These are phyloP conservation scores for Sordariomycetes sp. DNA, from an alignment of 2,329 filamentous ascomycete species.

Conservation along the genomic window DNA sequence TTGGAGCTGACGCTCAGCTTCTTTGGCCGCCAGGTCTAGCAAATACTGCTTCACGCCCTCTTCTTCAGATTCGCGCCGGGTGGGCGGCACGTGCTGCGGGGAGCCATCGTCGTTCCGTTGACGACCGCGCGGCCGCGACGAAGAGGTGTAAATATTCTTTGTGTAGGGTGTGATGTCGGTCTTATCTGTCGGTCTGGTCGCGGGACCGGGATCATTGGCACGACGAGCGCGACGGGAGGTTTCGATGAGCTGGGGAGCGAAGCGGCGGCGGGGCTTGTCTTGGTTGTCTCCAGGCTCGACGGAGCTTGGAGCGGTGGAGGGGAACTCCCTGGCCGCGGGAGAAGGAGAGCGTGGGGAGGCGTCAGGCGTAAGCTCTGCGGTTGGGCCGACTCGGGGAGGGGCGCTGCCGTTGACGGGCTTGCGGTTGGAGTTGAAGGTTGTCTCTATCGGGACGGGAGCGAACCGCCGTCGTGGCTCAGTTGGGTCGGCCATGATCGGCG, in stretches of 20 bases:
- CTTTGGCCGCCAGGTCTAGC: constrained; percentile 68
- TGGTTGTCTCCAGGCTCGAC: too few species aligned
- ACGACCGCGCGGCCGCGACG: constrained; percentile 28
- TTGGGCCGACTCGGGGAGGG: constrained; percentile 30
- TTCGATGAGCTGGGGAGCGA: constrained; percentile 74
- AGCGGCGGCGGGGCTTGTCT: constrained; percentile 47
- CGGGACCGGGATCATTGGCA: constrained; percentile 53
- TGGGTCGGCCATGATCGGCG: constrained; percentile 3
- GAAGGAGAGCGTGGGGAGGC: constrained; percentile 41
- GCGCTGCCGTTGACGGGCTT: constrained; percentile 13
- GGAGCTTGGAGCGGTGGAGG: too few species aligned
- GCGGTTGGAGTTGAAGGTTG: constrained; percentile 52
- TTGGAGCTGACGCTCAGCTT: constrained; percentile 70
- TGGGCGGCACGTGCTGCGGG: constrained; percentile 24
- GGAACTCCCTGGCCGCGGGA: constrained; percentile 27
- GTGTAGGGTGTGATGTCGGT: constrained; percentile 62
- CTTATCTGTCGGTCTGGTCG: constrained; percentile 57
- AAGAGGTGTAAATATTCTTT: constrained; percentile 51
- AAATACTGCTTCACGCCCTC: constrained; percentile 69
- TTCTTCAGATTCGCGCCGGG: constrained; percentile 62
- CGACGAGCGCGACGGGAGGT: constrained; percentile 65
- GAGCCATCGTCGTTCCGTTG: constrained; percentile 18
- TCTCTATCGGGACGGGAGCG: constrained; percentile 63
- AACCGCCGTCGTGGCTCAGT: constrained; percentile 46
- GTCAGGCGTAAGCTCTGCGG: constrained; percentile 48